These are phyloP conservation scores for Litchi chinensis DNA, from an alignment of 345 rosid genomes.

Conservation along the genomic window DNA sequence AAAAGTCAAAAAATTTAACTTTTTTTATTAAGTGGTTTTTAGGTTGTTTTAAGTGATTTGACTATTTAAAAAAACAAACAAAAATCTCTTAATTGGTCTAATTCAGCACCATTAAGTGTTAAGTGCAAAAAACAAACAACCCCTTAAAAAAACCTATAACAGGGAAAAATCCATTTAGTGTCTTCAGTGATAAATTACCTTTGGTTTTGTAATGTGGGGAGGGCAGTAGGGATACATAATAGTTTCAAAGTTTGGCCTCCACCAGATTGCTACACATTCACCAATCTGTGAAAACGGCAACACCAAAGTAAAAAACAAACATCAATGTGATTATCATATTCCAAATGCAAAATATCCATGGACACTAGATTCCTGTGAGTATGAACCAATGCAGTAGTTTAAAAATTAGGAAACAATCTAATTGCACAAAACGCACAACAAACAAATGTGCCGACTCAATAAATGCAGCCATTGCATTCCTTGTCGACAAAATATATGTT, in stretches of 20 bases:
- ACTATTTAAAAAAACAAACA: no score
- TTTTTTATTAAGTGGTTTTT: no score
- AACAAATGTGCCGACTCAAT: not conserved
- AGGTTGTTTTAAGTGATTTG: no score
- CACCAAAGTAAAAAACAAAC: not conserved
- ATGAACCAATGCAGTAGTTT: not conserved
- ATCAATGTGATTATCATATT: not conserved
- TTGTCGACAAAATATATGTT: not conserved
- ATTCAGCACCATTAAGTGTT: no score
- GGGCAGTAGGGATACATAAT: slow-evolving; percentile 98
- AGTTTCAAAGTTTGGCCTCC: slow-evolving; percentile 99
- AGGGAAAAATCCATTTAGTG: not conserved
- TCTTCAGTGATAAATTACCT: slow-evolving; percentile 45
- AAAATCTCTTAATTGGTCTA: no score
- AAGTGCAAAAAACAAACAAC: no score
- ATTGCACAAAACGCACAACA: slow-evolving; percentile 1
- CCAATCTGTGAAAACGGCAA: slow-evolving; percentile 60
- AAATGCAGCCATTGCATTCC: slow-evolving; percentile 5
- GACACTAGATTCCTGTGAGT: not conserved
- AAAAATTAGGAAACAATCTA: slow-evolving; percentile 18
- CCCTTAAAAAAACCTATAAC: not conserved
- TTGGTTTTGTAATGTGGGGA: slow-evolving; percentile 94
- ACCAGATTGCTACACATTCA: slow-evolving; percentile 95
- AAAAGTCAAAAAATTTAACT: no score
- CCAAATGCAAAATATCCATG: slow-evolving; percentile 1